These are phyloP conservation scores for Pyricularia grisea DNA, from an alignment of 2,329 filamentous ascomycete species.

Conservation along the genomic window DNA sequence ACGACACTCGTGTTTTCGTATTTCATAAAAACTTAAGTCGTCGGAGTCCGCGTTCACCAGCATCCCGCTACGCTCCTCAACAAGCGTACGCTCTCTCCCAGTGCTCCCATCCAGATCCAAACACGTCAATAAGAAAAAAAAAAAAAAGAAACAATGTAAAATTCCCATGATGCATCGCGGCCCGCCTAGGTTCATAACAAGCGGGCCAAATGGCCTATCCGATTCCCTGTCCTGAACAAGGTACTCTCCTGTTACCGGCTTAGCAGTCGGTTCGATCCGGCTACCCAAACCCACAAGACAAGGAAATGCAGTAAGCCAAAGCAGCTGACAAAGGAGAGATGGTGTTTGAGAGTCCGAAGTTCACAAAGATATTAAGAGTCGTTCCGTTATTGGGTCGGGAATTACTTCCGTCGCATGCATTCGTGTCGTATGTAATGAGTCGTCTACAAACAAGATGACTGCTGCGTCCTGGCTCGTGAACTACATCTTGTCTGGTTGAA, in stretches of 20 bases:
- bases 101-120: neutral
- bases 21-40: constrained; percentile 6
- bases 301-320: neutral
- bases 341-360: neutral
- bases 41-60: constrained; percentile 4
- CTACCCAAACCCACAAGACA: neutral
- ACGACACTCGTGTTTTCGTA: neutral
- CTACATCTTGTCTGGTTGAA: neutral
- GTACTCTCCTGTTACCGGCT: neutral
- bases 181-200: constrained; percentile 1
- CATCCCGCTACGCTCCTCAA: neutral
- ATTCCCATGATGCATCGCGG: neutral
- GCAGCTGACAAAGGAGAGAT: neutral
- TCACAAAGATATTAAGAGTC: neutral
- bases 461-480: neutral
- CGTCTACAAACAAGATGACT: neutral
- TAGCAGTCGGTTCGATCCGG: neutral
- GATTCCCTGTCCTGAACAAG: neutral
- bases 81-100: neutral
- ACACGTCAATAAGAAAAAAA: neutral
- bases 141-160: neutral
- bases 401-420: neutral
- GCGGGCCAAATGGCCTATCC: neutral
- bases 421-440: neutral
- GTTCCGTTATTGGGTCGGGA: neutral